Conservation (phyloP, 306 rosid genomes). For the Coriaria nepalensis region DNA sequence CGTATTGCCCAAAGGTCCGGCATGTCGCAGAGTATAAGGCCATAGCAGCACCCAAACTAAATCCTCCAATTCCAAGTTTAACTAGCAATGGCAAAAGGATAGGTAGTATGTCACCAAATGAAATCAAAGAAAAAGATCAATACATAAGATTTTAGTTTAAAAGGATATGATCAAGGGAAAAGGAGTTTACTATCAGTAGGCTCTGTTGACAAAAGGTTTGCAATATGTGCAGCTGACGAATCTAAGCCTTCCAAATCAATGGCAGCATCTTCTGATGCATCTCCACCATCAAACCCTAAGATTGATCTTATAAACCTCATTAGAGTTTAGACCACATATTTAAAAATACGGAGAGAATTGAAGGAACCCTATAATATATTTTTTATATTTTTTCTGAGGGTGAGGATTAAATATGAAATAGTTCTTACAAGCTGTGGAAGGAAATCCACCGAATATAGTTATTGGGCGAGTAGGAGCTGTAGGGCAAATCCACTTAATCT, state of each 20-base stretch:
- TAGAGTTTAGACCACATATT: too few species aligned
- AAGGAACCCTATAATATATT: too few species aligned
- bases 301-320: too few species aligned
- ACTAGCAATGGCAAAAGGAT: neutral
- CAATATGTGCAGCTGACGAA: constrained; percentile 87
- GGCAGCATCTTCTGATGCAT: constrained; percentile 54
- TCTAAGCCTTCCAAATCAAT: constrained; percentile 90
- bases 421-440: constrained; percentile 82
- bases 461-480: constrained; percentile 88
- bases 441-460: constrained; percentile 76
- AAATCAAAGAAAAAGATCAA: too few species aligned
- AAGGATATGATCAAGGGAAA: too few species aligned
- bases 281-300: constrained; percentile 89
- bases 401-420: too few species aligned
- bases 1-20: neutral
- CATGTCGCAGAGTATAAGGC: constrained; percentile 1
- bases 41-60: constrained; percentile 4
- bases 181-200: constrained; percentile 56
- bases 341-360: too few species aligned
- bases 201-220: constrained; percentile 90
- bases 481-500: constrained; percentile 98
- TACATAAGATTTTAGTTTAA: too few species aligned
- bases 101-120: too few species aligned
- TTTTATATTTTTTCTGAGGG: too few species aligned
- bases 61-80: constrained; percentile 2